phyloP scores from a whole-genome alignment of 2,329 filamentous ascomycete genomes.

The Stachybotrys elegans region DNA sequence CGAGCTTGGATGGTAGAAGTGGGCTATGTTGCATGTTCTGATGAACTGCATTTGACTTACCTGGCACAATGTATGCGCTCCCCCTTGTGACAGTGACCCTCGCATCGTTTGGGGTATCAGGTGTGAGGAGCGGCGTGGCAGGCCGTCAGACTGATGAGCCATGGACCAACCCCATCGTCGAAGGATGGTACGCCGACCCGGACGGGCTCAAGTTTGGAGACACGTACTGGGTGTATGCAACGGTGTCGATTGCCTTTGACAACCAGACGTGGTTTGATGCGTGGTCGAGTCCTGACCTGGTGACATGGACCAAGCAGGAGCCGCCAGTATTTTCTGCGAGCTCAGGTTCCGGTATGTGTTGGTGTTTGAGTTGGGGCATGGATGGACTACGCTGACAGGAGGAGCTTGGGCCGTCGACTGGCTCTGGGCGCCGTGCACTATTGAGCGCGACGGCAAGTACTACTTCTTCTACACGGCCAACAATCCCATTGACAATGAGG shows the following conservation, averaged over 20 bases:
- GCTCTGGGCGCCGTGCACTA: conserved; percentile 14
- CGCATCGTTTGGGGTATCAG: too few species aligned
- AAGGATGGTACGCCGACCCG: conserved; percentile 9
- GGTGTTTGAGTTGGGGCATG: too few species aligned
- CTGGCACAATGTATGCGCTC: too few species aligned
- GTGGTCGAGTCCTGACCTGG: conserved; percentile 6
- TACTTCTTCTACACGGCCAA: conserved; percentile 13
- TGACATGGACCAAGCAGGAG: conserved; percentile 5
- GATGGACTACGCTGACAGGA: too few species aligned
- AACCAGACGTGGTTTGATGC: conserved; percentile 8
- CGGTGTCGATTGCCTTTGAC: conserved; percentile 4
- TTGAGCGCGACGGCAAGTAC: conserved; percentile 16
- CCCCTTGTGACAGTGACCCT: too few species aligned
- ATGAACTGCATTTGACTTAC: too few species aligned
- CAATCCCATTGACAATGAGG: conserved; percentile 5
- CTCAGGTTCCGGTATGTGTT: neutral
- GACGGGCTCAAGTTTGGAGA: conserved; percentile 8
- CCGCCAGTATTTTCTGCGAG: conserved; percentile 1
- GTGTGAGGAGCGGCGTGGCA: too few species aligned
- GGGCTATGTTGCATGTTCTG: too few species aligned
- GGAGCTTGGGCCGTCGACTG: conserved; percentile 6
- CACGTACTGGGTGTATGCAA: conserved; percentile 8
- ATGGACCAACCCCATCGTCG: conserved; percentile 7
- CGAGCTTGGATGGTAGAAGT: too few species aligned
- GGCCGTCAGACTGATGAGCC: neutral